Percentiles rank a stretch among this genome's conserved stretches.
Evolutionary conservation across 2,329 filamentous ascomycete species (phyloP).

Genomic region (Curvularia verruculosa): DNA sequence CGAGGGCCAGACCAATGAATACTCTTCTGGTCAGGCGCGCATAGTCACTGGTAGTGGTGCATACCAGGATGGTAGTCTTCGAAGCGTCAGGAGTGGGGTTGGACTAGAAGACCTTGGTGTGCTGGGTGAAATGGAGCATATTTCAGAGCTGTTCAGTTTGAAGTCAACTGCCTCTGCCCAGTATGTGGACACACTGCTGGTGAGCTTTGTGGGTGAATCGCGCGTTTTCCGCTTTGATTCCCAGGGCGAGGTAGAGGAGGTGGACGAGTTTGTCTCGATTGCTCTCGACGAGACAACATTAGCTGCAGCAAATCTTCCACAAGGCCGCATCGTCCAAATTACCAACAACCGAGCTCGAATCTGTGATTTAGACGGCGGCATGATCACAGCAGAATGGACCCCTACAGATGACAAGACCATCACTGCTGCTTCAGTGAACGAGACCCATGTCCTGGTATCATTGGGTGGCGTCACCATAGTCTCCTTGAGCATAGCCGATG

Average conservation of each 20-base stretch:
- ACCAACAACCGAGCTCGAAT: conserved; percentile 69
- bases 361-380: conserved; percentile 62
- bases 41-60: conserved; percentile 93
- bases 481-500: conserved; percentile 67
- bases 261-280: conserved; percentile 76
- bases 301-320: conserved; percentile 68
- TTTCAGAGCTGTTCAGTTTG: conserved; percentile 75
- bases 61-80: conserved; percentile 83
- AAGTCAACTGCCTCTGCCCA: conserved; percentile 57
- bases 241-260: conserved; percentile 82
- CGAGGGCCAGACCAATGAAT: conserved; percentile 81
- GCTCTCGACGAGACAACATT: conserved; percentile 74
- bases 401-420: conserved; percentile 62
- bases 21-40: conserved; percentile 91
- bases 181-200: conserved; percentile 72
- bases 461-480: conserved; percentile 75
- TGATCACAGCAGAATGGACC: conserved; percentile 65
- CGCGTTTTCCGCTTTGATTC: conserved; percentile 77
- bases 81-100: conserved; percentile 92
- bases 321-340: conserved; percentile 74
- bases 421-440: conserved; percentile 78
- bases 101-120: conserved; percentile 87
- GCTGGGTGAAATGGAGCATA: conserved; percentile 76
- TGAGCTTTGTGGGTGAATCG: conserved; percentile 84
- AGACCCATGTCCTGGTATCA: conserved; percentile 72